Conservation (phyloP, 345 rosid genomes). For the Acer yangbiense region DNA sequence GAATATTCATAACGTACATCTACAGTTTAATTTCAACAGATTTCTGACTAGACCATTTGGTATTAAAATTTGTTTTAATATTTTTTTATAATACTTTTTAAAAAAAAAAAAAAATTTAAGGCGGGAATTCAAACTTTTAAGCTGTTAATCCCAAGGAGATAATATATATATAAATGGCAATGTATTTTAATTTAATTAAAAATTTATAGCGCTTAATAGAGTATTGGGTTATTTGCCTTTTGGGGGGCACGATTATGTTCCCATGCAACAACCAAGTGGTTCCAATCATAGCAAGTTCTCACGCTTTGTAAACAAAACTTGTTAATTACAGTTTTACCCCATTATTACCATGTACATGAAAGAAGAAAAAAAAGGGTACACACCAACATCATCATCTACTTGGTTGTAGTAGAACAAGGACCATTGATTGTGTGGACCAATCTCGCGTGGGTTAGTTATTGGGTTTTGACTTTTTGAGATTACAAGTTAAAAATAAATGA, state of each 20-base stretch:
- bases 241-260: constrained; percentile 52
- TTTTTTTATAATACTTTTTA: too few relatives aligned
- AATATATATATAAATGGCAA: too few relatives aligned
- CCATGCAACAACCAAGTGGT: constrained; percentile 50
- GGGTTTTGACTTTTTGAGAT: constrained; percentile 32
- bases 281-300: constrained; percentile 50
- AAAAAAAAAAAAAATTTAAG: too few relatives aligned
- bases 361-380: constrained; percentile 15
- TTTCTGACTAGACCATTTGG: too few relatives aligned
- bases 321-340: constrained; percentile 29
- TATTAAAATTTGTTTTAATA: too few relatives aligned
- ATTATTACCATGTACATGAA: constrained; percentile 12
- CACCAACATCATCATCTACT: constrained; percentile 31
- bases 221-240: constrained; percentile 11
- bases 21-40: too few relatives aligned
- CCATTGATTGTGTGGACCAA: constrained; percentile 45
- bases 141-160: too few relatives aligned
- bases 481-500: constrained; percentile 23
- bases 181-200: background rate
- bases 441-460: constrained; percentile 29
- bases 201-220: background rate
- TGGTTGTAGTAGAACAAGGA: constrained; percentile 11
- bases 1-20: too few relatives aligned
- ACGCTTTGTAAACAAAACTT: constrained; percentile 29
- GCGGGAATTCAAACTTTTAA: too few relatives aligned